Evolutionary conservation across 1,284 basidiomycete genomes (phyloP).

Genomic region (Polyporus tsugae): DNA sequence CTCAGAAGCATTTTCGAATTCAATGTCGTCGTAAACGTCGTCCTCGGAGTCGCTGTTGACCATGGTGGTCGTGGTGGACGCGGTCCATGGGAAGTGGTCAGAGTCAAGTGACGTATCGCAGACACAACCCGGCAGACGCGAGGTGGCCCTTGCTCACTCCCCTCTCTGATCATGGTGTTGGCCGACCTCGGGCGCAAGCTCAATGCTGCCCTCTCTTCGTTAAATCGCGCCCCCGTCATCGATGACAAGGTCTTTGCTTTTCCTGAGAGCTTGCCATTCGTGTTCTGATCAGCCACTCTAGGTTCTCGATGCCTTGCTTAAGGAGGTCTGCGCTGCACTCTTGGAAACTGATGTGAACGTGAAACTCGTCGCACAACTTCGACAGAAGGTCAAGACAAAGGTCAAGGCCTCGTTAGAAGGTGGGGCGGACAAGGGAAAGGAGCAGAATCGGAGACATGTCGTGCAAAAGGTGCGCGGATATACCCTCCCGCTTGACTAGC

Average conservation of each 20-base stretch:
- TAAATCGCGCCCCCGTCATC: conserved; percentile 85
- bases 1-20: conserved; percentile 56
- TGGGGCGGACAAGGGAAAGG: conserved; percentile 79
- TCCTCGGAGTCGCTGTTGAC: conserved; percentile 68
- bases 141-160: conserved; percentile 17
- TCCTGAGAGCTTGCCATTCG: conserved; percentile 17
- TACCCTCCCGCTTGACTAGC: background rate
- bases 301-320: conserved; percentile 94
- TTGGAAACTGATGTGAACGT: conserved; percentile 99
- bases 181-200: conserved; percentile 95
- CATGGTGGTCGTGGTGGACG: conserved; percentile 47
- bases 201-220: conserved; percentile 92
- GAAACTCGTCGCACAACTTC: conserved; percentile 89
- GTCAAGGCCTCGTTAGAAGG: conserved; percentile 81
- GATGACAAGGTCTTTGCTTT: conserved; percentile 80
- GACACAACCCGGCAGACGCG: conserved; percentile 10
- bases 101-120: conserved; percentile 28
- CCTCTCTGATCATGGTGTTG: conserved; percentile 82
- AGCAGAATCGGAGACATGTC: conserved; percentile 84
- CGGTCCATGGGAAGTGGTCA: conserved; percentile 24
- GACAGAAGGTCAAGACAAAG: conserved; percentile 91
- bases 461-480: conserved; percentile 82
- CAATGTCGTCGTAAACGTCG: conserved; percentile 62
- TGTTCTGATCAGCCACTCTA: conserved; percentile 42
- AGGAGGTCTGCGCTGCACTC: conserved; percentile 94